phyloP scores from a whole-genome alignment of 768 basidiomycete genomes.

The Ramaria sp. region DNA sequence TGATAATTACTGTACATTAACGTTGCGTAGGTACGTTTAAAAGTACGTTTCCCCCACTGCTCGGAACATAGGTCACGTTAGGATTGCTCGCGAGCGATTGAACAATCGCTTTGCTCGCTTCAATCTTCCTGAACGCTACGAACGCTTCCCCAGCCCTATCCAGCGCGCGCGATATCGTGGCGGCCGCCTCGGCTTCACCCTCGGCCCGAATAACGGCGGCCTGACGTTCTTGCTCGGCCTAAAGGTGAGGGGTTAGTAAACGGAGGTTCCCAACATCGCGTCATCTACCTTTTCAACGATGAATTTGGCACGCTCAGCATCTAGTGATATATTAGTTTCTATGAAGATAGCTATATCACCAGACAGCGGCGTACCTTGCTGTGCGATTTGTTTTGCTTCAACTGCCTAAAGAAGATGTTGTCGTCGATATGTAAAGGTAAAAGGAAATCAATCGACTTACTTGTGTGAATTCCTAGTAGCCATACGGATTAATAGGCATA shows the following conservation, averaged over 20 bases:
- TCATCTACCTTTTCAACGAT: conserved; percentile 87
- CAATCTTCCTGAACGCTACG: conserved; percentile 89
- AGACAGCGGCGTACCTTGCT: conserved; percentile 61
- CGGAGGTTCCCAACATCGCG: not conserved
- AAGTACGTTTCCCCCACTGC: conserved; percentile 68
- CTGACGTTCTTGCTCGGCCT: conserved; percentile 99
- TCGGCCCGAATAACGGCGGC: conserved; percentile 97
- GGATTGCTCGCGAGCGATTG: conserved; percentile 66
- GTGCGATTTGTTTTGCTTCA: conserved; percentile 98
- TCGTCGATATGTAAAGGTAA: not conserved
- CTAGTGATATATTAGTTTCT: conserved; percentile 26
- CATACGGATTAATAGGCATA: conserved; percentile 1
- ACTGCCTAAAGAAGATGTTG: conserved; percentile 50
- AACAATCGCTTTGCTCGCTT: conserved; percentile 96
- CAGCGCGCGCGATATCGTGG: conserved; percentile 83
- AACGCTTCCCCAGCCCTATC: conserved; percentile 95
- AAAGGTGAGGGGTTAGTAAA: conserved; percentile 5
- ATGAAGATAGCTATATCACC: not conserved
- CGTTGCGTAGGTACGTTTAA: conserved; percentile 64
- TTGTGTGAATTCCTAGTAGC: conserved; percentile 72
- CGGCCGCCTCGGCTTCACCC: conserved; percentile 95
- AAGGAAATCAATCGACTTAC: conserved; percentile 16
- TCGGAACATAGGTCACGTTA: conserved; percentile 87
- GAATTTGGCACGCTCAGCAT: conserved; percentile 98
- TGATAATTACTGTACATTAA: conserved; percentile 17